These are phyloP conservation scores for Plasmopara viticola DNA, from an alignment of 352 stramenopile species.

Conservation along the genomic window DNA sequence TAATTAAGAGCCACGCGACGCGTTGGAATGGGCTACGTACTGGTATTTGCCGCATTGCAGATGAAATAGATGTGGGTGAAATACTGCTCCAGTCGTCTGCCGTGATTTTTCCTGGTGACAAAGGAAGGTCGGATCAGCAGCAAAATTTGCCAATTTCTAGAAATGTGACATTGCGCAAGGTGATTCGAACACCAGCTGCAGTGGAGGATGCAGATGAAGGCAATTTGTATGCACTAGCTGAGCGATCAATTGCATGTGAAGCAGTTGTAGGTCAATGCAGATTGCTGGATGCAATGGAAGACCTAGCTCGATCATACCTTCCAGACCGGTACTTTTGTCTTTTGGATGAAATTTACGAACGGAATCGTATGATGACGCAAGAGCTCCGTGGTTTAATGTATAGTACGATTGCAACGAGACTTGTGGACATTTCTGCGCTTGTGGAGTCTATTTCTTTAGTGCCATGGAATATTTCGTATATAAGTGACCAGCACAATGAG, in stretches of 20 bases:
- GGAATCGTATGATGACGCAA: slow-evolving; percentile 35
- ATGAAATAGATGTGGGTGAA: slow-evolving; percentile 43
- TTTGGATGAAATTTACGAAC: slow-evolving; percentile 62
- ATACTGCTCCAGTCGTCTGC: slow-evolving; percentile 40
- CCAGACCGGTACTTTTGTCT: slow-evolving; percentile 58
- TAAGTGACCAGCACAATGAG: slow-evolving; percentile 68
- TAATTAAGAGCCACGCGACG: slow-evolving; percentile 19
- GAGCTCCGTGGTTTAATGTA: slow-evolving; percentile 70
- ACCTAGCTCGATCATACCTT: slow-evolving; percentile 56
- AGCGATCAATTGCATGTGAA: slow-evolving; percentile 60
- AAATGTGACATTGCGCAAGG: slow-evolving; percentile 44
- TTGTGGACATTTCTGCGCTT: slow-evolving; percentile 39
- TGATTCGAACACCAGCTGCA: slow-evolving; percentile 36
- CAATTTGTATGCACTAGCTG: slow-evolving; percentile 55
- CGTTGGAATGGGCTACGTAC: slow-evolving; percentile 37
- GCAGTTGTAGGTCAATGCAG: slow-evolving; percentile 50
- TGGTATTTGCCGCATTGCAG: slow-evolving; percentile 47
- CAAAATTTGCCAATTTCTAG: slow-evolving; percentile 18
- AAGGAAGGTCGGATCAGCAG: slow-evolving; percentile 10
- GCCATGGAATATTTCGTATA: slow-evolving; percentile 58
- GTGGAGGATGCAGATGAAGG: slow-evolving; percentile 47
- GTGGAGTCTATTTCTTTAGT: slow-evolving; percentile 43
- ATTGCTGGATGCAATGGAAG: slow-evolving; percentile 61
- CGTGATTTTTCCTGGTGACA: slow-evolving; percentile 24
- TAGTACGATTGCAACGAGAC: slow-evolving; percentile 34